phyloP scores from a whole-genome alignment of 2,329 filamentous ascomycete genomes.

The Colletotrichum sp. region DNA sequence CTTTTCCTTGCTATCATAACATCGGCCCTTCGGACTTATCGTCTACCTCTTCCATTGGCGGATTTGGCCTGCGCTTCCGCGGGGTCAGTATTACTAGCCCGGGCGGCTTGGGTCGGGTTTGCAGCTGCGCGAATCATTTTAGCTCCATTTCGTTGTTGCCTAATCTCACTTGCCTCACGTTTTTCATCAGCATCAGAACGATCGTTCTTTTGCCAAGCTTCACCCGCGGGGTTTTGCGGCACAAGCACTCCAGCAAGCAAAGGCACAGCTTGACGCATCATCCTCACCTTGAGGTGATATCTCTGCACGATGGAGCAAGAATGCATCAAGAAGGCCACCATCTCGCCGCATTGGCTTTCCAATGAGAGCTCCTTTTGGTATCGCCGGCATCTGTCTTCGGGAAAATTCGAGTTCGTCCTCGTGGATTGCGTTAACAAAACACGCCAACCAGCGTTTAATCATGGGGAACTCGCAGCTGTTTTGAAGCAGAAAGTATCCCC shows the following conservation, averaged over 20 bases:
- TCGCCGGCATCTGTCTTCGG: constrained; percentile 7
- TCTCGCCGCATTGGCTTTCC: constrained; percentile 28
- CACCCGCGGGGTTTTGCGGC: background rate
- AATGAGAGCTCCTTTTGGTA: constrained; percentile 30
- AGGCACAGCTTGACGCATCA: background rate
- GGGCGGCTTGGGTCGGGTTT: background rate
- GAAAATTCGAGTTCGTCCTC: constrained; percentile 26
- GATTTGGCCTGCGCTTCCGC: background rate
- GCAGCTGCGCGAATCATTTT: background rate
- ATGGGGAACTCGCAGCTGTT: constrained; percentile 23
- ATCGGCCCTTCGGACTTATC: background rate
- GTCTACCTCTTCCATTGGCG: background rate
- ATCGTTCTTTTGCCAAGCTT: background rate
- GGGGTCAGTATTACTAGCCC: background rate
- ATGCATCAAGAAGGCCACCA: background rate
- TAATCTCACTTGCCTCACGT: background rate
- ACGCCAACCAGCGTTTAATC: constrained; percentile 26
- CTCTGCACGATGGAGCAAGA: background rate
- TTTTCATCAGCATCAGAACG: background rate
- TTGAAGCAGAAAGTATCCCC: background rate
- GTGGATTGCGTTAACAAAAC: constrained; percentile 23
- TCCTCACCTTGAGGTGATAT: background rate
- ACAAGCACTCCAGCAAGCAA: background rate
- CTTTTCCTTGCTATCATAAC: background rate
- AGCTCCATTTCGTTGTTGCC: background rate